A percentile compares a stretch with the other conserved stretches of the same genome.
Evolutionary conservation across 257 asterid genomes (phyloP).

Genomic region (Echium plantagineum): DNA sequence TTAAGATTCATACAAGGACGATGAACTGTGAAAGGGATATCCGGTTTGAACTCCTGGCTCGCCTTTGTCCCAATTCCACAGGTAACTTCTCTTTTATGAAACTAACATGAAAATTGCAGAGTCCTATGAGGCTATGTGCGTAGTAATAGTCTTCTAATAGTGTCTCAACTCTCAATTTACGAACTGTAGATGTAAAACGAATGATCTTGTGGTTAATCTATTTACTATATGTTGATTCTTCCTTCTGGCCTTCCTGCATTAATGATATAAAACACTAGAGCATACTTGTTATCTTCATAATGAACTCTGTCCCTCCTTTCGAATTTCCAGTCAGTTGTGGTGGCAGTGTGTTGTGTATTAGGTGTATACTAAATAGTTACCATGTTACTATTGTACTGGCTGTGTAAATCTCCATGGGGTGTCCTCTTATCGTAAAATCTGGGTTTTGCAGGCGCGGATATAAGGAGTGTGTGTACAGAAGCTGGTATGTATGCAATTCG

Average conservation of each 20-base stretch:
- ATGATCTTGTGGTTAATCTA: not conserved
- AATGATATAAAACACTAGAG: too few species aligned
- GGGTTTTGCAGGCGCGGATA: constrained; percentile 62
- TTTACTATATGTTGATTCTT: too few species aligned
- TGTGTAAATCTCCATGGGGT: not conserved
- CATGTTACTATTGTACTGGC: not conserved
- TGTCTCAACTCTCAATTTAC: not conserved
- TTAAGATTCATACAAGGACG: constrained; percentile 70
- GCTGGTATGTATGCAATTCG: constrained; percentile 94
- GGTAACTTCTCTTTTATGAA: constrained; percentile 28
- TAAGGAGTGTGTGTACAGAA: constrained; percentile 90
- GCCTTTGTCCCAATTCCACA: constrained; percentile 93
- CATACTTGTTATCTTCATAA: too few species aligned
- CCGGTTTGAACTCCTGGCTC: constrained; percentile 75
- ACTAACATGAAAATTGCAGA: not conserved
- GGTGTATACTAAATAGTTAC: not conserved
- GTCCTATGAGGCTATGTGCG: not conserved
- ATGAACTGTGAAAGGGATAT: constrained; percentile 79
- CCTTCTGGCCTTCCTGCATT: too few species aligned
- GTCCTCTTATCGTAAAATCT: not conserved
- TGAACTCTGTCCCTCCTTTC: not conserved
- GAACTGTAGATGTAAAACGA: not conserved
- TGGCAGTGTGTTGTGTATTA: not conserved
- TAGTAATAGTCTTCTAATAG: too few species aligned
- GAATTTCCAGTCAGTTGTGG: not conserved